phyloP scores from a whole-genome alignment of 2,329 filamentous ascomycete species.

The Geosmithia morbida region DNA sequence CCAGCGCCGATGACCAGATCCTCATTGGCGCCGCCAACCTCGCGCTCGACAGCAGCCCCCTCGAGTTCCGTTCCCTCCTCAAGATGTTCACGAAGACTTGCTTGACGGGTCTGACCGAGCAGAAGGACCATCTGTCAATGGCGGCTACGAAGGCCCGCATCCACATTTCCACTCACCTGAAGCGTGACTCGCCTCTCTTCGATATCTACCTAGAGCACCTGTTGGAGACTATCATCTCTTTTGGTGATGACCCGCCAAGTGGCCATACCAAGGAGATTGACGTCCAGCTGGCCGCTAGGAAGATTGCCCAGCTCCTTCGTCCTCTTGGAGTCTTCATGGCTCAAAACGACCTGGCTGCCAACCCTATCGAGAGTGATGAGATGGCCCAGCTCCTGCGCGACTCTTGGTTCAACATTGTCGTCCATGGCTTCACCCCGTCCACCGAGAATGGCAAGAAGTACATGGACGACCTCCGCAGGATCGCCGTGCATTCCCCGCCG shows the following conservation, averaged over 20 bases:
- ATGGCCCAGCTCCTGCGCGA: constrained; percentile 65
- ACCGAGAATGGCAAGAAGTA: constrained; percentile 63
- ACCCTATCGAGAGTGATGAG: constrained; percentile 45
- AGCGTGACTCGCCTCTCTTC: constrained; percentile 58
- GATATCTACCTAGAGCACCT: constrained; percentile 74
- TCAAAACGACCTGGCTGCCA: constrained; percentile 38
- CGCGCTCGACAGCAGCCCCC: constrained; percentile 59
- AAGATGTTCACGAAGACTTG: constrained; percentile 69
- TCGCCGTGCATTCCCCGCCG: constrained; percentile 78
- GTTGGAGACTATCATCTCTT: constrained; percentile 76
- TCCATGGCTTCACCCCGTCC: constrained; percentile 73
- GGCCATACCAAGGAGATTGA: constrained; percentile 64
- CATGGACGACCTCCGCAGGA: constrained; percentile 60
- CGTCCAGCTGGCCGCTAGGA: constrained; percentile 66
- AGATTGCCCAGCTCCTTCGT: constrained; percentile 76
- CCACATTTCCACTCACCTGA: constrained; percentile 58
- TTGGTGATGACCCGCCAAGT: constrained; percentile 69
- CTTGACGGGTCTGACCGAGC: constrained; percentile 56
- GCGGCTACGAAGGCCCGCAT: constrained; percentile 70
- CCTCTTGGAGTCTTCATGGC: constrained; percentile 81
- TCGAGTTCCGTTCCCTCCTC: constrained; percentile 75
- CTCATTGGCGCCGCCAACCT: constrained; percentile 69
- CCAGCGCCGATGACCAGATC: constrained; percentile 69
- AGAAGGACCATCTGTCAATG: constrained; percentile 50
- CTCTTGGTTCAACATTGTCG: constrained; percentile 95